Percentiles rank a stretch among this genome's conserved stretches.
Evolutionary conservation across 2,329 filamentous ascomycete species (phyloP).

Genomic region (Microsporum audouinii): DNA sequence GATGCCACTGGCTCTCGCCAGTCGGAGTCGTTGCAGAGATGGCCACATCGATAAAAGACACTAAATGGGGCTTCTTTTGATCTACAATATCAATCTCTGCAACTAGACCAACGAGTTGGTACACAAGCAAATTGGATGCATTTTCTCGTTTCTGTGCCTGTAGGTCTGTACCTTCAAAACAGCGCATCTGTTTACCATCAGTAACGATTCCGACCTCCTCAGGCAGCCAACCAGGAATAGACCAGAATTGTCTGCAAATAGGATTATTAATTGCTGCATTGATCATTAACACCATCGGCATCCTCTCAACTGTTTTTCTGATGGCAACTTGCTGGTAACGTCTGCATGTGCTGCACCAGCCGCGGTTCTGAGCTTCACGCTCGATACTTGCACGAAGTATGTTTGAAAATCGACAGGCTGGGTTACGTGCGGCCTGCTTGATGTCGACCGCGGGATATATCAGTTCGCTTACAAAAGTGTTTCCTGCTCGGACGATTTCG

Average conservation of each 20-base stretch:
- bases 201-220: conserved; percentile 89
- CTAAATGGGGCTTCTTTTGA: conserved; percentile 78
- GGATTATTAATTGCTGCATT: conserved; percentile 65
- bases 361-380: conserved; percentile 73
- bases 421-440: conserved; percentile 40
- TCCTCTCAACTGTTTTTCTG: conserved; percentile 67
- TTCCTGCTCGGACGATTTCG: conserved; percentile 69
- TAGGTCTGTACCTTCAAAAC: conserved; percentile 85
- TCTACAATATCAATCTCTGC: conserved; percentile 80
- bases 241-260: conserved; percentile 65
- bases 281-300: conserved; percentile 78
- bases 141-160: conserved; percentile 67
- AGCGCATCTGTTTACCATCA: conserved; percentile 83
- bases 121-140: conserved; percentile 71
- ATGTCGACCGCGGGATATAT: conserved; percentile 56
- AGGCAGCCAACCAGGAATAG: conserved; percentile 78
- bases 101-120: conserved; percentile 81
- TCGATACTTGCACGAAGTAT: conserved; percentile 89
- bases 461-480: conserved; percentile 73
- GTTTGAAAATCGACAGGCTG: conserved; percentile 61
- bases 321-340: conserved; percentile 81
- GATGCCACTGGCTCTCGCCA: conserved; percentile 67
- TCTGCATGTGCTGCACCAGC: conserved; percentile 87
- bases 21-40: conserved; percentile 36
- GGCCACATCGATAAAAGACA: conserved; percentile 76